Conservation (phyloP, 1,284 basidiomycete species). For the Filobasidium uniguttulatum region DNA sequence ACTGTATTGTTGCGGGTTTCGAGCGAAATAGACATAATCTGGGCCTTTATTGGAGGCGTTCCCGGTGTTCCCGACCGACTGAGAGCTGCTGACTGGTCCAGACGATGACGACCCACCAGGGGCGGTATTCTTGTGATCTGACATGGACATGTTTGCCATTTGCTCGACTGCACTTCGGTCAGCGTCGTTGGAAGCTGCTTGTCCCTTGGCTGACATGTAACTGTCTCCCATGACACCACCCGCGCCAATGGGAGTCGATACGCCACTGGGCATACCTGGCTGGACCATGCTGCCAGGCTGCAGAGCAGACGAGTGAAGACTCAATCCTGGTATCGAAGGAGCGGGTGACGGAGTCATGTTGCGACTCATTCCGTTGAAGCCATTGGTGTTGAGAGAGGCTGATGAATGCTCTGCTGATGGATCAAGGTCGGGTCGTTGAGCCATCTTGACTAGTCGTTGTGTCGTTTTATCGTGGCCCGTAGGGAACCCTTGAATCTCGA, state of each 20-base stretch:
- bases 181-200: not conserved
- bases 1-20: conserved; percentile 67
- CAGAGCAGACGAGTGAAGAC: conserved; percentile 24
- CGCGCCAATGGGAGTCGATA: conserved; percentile 8
- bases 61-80: not conserved
- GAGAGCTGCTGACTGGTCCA: not conserved
- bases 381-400: not conserved
- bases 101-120: not conserved
- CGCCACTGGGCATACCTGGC: conserved; percentile 10
- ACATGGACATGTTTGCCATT: conserved; percentile 7
- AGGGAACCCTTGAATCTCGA: too few relatives aligned
- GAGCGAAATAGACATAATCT: conserved; percentile 91
- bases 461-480: too few relatives aligned
- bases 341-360: conserved; percentile 9
- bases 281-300: conserved; percentile 14
- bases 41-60: conserved; percentile 34
- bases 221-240: not conserved
- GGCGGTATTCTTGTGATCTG: not conserved
- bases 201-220: not conserved
- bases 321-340: conserved; percentile 28
- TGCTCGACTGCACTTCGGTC: not conserved
- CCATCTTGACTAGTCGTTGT: too few relatives aligned
- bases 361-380: not conserved
- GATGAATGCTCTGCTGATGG: not conserved
- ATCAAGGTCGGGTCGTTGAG: not conserved